Evolutionary conservation across 2,329 filamentous ascomycete genomes (phyloP), one percentile per base, ranked within the genome.

Genomic region (Chalara sp.): DNA sequence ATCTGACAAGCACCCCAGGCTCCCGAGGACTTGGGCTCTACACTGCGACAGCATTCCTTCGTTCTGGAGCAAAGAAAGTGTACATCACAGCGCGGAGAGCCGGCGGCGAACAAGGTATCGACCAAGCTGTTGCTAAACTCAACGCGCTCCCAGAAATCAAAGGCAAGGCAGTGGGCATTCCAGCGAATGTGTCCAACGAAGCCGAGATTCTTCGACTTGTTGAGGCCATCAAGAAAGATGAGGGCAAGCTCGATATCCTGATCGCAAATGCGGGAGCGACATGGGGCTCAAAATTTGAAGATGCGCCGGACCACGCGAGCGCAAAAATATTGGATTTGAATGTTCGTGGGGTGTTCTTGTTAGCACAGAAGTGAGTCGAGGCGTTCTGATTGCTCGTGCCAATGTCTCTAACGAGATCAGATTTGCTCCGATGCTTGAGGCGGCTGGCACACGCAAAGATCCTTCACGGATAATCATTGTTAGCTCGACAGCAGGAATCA

Each of bases 31-130:
- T 84, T 7, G 81, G 81, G 47, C 71, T 86, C 7, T 78, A 85
- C 64, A 80, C 81, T 48, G 82, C 82, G 21, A 83, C 80, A 29
- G 82, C 79, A 30, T 76, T 87, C 51, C 75, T 87, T 43, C 81
- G 83, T 69, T 80, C 84, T n/a, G 84, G 85, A 53, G 83, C 78
- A 65, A 79, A 80, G 51, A 83, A 82, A 58, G 78, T 88, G 54
- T 82, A 87, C 70, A 85, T 88, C 65, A 86, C 83, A n/a, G 84
- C 81, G 5, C 81, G 84, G 60, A 87, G 87, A 70, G 76, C 78
- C 47, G 70, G 75, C 35, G 84, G 82, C 30, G 84, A 81, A 3
- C 60, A 67, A 46, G 67, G 66, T 28, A 65, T 70, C 68, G 75
- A 80, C 44, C 78, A 82, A 63, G 85, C 85, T 32, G 80, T 82